Evolutionary conservation across 2,329 filamentous ascomycete species (phyloP).

Genomic region (Stagonosporopsis cucurbitacearum): DNA sequence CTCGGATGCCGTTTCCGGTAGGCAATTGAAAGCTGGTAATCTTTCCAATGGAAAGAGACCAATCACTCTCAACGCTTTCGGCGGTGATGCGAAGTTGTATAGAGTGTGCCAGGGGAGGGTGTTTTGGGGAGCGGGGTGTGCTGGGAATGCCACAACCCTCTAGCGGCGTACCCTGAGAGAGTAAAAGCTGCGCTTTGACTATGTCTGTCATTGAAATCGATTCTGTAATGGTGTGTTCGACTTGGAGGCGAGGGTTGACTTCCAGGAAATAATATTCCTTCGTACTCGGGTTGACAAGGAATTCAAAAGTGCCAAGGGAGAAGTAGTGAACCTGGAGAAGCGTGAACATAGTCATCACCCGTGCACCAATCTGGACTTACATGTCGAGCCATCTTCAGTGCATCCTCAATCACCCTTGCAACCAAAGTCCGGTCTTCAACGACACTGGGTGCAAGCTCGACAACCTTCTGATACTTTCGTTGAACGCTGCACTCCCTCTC

Average conservation of each 20-base stretch:
- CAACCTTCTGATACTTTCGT: conserved; percentile 65
- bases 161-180: conserved; percentile 59
- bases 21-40: conserved; percentile 63
- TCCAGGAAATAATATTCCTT: conserved; percentile 65
- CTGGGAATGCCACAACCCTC: conserved; percentile 44
- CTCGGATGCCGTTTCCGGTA: conserved; percentile 62
- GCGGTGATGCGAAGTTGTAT: conserved; percentile 66
- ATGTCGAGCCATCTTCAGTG: conserved; percentile 59
- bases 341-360: not conserved
- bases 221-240: conserved; percentile 69
- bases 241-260: conserved; percentile 66
- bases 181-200: conserved; percentile 60
- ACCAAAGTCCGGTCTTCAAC: conserved; percentile 56
- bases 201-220: conserved; percentile 61
- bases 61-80: conserved; percentile 61
- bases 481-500: conserved; percentile 68
- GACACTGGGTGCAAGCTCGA: conserved; percentile 65
- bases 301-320: conserved; percentile 70
- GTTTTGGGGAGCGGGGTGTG: conserved; percentile 34
- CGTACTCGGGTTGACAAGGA: conserved; percentile 60
- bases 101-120: conserved; percentile 52
- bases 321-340: conserved; percentile 57
- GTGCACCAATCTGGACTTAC: conserved; percentile 34
- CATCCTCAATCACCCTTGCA: conserved; percentile 59
- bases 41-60: conserved; percentile 66